Percentiles rank a stretch among this genome's conserved stretches.
These are phyloP conservation scores for Candolleomyces aberdarensis DNA, from an alignment of 768 basidiomycete genomes.

Conservation along the genomic window DNA sequence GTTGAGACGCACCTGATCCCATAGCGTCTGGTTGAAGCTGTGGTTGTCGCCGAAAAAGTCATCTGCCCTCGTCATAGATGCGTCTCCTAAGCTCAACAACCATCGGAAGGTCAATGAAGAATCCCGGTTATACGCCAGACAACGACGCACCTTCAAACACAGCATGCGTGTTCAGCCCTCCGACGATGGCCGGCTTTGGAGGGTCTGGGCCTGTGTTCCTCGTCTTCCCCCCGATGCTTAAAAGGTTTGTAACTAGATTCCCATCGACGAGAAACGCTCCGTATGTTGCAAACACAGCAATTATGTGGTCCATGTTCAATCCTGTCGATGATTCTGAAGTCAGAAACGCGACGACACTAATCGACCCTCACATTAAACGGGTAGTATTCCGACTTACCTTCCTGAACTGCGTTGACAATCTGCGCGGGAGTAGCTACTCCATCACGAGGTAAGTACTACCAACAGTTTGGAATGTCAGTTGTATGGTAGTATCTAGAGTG, in stretches of 20 bases:
- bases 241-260: slow-evolving; percentile 13
- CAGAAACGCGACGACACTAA: too few relatives aligned
- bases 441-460: slow-evolving; percentile 13
- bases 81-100: background rate
- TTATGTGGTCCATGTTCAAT: slow-evolving; percentile 14
- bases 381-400: slow-evolving; percentile 6
- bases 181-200: slow-evolving; percentile 15
- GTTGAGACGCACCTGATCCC: slow-evolving; percentile 12
- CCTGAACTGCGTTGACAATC: slow-evolving; percentile 13
- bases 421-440: slow-evolving; percentile 14
- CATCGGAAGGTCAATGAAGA: background rate
- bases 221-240: slow-evolving; percentile 18
- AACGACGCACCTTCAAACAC: slow-evolving; percentile 14
- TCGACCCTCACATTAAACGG: too few relatives aligned
- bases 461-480: background rate
- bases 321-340: background rate
- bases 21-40: slow-evolving; percentile 20
- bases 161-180: slow-evolving; percentile 15
- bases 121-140: background rate
- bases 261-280: slow-evolving; percentile 16
- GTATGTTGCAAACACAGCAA: slow-evolving; percentile 14
- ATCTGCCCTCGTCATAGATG: slow-evolving; percentile 8
- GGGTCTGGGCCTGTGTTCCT: slow-evolving; percentile 16
- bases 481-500: background rate
- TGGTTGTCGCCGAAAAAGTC: slow-evolving; percentile 18